Percentiles rank a stretch among this genome's conserved stretches.
Conservation (phyloP, 176 grass and related monocot genomes). For the Cenchrus purpureus region DNA sequence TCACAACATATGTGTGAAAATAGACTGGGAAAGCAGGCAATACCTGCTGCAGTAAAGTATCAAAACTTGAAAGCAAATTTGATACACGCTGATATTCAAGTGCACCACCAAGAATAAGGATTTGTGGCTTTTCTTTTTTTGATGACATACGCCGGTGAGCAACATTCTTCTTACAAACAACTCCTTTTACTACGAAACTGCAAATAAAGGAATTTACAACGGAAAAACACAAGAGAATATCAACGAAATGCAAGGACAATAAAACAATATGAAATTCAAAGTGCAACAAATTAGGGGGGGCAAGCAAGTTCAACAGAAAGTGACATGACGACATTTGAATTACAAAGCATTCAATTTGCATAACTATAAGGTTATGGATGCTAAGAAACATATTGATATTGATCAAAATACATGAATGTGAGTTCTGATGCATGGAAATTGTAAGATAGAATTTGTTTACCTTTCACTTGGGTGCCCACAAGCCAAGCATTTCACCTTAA, state of each 20-base stretch:
- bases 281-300: not conserved
- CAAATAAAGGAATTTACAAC: slow-evolving; percentile 37
- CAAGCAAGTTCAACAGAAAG: slow-evolving; percentile 26
- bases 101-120: slow-evolving; percentile 92
- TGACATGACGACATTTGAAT: slow-evolving; percentile 3
- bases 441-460: slow-evolving; percentile 46
- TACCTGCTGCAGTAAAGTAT: slow-evolving; percentile 98
- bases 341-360: slow-evolving; percentile 35
- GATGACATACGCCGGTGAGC: slow-evolving; percentile 83
- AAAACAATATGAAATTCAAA: slow-evolving; percentile 25
- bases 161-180: slow-evolving; percentile 99
- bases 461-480: slow-evolving; percentile 78
- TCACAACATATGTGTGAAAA: slow-evolving; percentile 24
- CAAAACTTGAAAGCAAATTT: slow-evolving; percentile 99
- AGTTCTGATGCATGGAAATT: slow-evolving; percentile 19
- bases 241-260: slow-evolving; percentile 36
- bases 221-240: slow-evolving; percentile 19
- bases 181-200: slow-evolving; percentile 86
- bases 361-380: slow-evolving; percentile 1
- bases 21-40: slow-evolving; percentile 14
- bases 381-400: slow-evolving; percentile 16
- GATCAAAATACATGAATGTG: slow-evolving; percentile 14
- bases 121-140: slow-evolving; percentile 76
- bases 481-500: slow-evolving; percentile 98
- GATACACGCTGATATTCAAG: slow-evolving; percentile 97